Evolutionary conservation across 78 protist genomes (phyloP), one percentile per base, ranked within the genome.

Genomic region (Dictyostelium brefeldianum): DNA sequence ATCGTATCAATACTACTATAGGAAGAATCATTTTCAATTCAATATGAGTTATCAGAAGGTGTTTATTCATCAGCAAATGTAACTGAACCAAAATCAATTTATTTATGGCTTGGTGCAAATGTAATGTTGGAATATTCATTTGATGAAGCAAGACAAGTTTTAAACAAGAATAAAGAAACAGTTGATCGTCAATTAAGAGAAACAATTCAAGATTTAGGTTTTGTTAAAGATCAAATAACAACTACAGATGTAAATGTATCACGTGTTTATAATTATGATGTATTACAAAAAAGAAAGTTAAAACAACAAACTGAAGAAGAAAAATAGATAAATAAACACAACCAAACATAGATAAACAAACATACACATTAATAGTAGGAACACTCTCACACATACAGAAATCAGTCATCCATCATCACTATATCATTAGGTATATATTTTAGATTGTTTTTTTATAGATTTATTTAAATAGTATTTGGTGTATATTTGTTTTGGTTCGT

Each of bases 21-120:
- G 92, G 65, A 65, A 29, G 93, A 87, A 6, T 59, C 80, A 22
- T 87, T 77, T 64, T 6, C 46, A 47, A 74, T 87, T 22, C 81
- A 87, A 62, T 87, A 87, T 57, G 93, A 87, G 64, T 69, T 87
- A 31, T 77, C 85, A 65, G 93, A 87, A 77, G 93, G 93, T 51
- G 93, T 87, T 62, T 87, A 77, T 22, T 87, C 93, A 50, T 87
- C 93, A 77, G 93, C 93, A 77, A 56, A 74, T 20, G 75, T 87
- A 11, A 59, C 67, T 31, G 74, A 87, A 65, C 93, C 93, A 87
- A 56, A 87, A 77, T 87, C 93, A 65, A 84, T 96, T 20, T 92
- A 89, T 75, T 89, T 96, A 57, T 96, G 97, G 97, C 87, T 96
- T 20, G 97, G 97, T 47, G 98, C 98, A 7, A 94, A 96, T 75